Conservation (phyloP, 108 stramenopile species). For the Nitzschia sp. region DNA sequence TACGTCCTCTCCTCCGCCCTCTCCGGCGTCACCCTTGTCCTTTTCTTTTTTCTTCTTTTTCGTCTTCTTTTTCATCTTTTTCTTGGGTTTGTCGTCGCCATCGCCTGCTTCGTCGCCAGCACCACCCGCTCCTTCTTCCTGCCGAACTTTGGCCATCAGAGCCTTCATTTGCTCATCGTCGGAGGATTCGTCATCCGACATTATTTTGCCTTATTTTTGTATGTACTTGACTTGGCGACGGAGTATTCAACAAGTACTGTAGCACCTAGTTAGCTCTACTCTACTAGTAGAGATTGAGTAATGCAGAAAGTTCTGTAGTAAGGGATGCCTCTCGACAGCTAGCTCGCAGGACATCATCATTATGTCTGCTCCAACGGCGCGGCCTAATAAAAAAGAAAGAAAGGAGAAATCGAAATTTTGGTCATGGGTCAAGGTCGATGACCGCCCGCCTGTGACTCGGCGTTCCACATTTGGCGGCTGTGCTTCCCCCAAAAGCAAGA, state of each 20-base stretch:
- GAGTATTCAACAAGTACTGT: too few species aligned
- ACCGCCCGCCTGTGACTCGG: not conserved
- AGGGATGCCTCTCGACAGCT: too few species aligned
- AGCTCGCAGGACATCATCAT: too few species aligned
- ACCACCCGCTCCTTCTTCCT: conserved; percentile 19
- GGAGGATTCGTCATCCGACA: conserved; percentile 17
- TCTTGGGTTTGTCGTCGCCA: not conserved
- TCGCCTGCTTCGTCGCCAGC: not conserved
- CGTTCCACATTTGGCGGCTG: not conserved
- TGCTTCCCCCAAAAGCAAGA: not conserved
- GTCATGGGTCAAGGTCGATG: not conserved
- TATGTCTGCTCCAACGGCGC: too few species aligned
- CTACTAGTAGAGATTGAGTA: too few species aligned
- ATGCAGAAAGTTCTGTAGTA: too few species aligned
- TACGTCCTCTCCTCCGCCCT: conserved; percentile 3
- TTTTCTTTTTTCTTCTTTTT: conserved; percentile 6
- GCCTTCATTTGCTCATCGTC: conserved; percentile 33
- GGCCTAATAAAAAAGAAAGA: too few species aligned
- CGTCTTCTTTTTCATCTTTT: not conserved
- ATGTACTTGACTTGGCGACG: too few species aligned
- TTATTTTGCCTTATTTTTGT: not conserved
- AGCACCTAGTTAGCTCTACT: too few species aligned
- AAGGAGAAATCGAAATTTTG: too few species aligned
- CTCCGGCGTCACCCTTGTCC: conserved; percentile 3
- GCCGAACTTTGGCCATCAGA: conserved; percentile 26